A percentile compares a stretch with the other conserved stretches of the same genome.
Evolutionary conservation across 2,329 filamentous ascomycete genomes (phyloP).

Genomic region (Colletotrichum godetiae): DNA sequence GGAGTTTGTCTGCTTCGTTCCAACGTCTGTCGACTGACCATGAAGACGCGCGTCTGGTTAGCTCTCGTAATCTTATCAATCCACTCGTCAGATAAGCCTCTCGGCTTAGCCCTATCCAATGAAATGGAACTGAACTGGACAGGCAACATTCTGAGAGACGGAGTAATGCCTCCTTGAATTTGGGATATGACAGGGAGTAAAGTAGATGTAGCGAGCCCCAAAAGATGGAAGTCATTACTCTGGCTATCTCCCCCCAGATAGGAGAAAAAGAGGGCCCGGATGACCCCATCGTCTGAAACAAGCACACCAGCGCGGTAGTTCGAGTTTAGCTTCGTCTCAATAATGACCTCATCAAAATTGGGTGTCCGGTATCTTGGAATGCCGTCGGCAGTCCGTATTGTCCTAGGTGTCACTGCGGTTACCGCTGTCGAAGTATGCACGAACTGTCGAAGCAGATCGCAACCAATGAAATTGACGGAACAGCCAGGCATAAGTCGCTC

Average conservation of each 20-base stretch:
- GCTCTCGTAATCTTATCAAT: slow-evolving; percentile 89
- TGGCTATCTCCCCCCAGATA: slow-evolving; percentile 96
- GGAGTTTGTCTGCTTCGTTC: slow-evolving; percentile 60
- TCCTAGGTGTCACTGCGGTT: slow-evolving; percentile 96
- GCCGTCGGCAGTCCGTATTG: slow-evolving; percentile 93
- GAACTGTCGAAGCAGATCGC: no score
- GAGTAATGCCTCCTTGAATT: slow-evolving; percentile 82
- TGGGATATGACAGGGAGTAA: slow-evolving; percentile 87
- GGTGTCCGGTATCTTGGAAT: slow-evolving; percentile 95
- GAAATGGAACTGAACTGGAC: slow-evolving; percentile 95
- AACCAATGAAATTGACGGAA: no score
- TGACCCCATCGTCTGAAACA: slow-evolving; percentile 87
- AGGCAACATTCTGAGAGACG: slow-evolving; percentile 88
- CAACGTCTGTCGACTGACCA: slow-evolving; percentile 96
- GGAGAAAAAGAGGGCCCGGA: slow-evolving; percentile 95
- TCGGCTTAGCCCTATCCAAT: slow-evolving; percentile 95
- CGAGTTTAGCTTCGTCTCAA: slow-evolving; percentile 90
- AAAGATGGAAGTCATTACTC: slow-evolving; percentile 96
- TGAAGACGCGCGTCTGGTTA: slow-evolving; percentile 87
- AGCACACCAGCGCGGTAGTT: slow-evolving; percentile 96
- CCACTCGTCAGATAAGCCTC: slow-evolving; percentile 97
- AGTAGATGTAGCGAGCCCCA: slow-evolving; percentile 91
- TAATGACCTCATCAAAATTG: slow-evolving; percentile 96
- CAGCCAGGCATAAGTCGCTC: slow-evolving; percentile 91
- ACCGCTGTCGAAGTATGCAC: slow-evolving; percentile 95